Base-by-base conservation (phyloP, 202 grass and related monocot genomes). In the Tripidium arundinaceum region DNA sequence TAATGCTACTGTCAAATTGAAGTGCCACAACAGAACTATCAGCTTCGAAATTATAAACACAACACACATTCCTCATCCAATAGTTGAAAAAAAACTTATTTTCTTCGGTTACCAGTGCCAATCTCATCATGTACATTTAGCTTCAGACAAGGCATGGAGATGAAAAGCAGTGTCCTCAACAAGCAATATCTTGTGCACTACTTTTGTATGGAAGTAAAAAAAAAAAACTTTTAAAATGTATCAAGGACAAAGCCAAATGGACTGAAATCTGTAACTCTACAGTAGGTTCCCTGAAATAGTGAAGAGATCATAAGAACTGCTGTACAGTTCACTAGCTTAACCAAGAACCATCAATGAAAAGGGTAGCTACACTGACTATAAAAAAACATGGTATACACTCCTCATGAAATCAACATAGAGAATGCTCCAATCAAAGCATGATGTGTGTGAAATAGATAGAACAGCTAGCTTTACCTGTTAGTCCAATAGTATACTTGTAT, bases 401-500 rank as follows among this genome's bases (percentile, higher is more conserved):
- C 49, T 58, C 21, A 58, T 58, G 8, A 58, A 24, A 58, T 58
- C 9, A 58, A 58, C 54, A 58, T 58, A 25, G n/a, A 24, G 54
- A 57, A 57, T 58, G n/a, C 54, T 11, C 54, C 21, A 58, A 24
- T 25, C n/a, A 25, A 24, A 25, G 10, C 9, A 24, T 58, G 54
- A 55, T 22, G 54, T 25, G 9, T 11, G 21, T 58, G 18, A 25
- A 58, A 58, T 9, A 58, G 54, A 58, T 70, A 26, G 22, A 69
- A 69, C 26, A 43, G 39, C 14, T 15, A 55, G 7, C 21, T 81
- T 77, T 57, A 62, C 45, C 34, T 71, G 33, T 62, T 80, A 84
- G 33, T 21, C 25, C 34, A 77, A 62, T 75, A 4, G 21, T n/a
- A 70, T 73, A 11, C 18, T 67, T 58, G 54, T 62, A 55, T 42